Base-by-base conservation (phyloP, 1,139 yeast genomes). In the Pichia sp. region DNA sequence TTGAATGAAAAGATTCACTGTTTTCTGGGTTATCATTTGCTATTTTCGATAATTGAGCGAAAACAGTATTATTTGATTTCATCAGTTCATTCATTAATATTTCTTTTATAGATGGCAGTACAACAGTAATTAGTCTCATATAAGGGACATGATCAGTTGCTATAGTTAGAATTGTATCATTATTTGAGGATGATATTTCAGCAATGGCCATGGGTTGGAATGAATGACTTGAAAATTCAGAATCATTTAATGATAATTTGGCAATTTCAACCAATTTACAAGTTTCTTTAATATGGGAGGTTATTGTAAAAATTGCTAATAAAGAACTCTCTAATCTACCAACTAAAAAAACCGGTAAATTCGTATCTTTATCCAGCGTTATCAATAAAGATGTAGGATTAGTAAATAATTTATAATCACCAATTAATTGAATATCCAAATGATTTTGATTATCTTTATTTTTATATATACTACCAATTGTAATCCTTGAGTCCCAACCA, bases 111-210 rank as follows among this genome's bases (percentile, higher is more conserved):
- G 65, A 61, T 1, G 77, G 77, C n/a, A 78, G 53, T 27, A 70
- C 58, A 0, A 79, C 71, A 0, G 81, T 62, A 3, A 86, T 72
- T 9, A 85, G 58, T 53, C 95, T 66, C 86, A 85, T 80, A 58
- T 72, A 83, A 2, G 95, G 95, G 32, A 78, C 76, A 57, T 86
- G 92, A 1, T 89, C 81, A 0, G 95, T 86, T 0, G 81, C 87
- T 31, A 60, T 54, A 2, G 66, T 54, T 11, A 60, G 45, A 8
- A 57, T 41, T 7, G 26, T 31, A 28, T 44, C 40, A 8, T 46
- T 32, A 7, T 39, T 28, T 7, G 25, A 4, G 3, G 40, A 29
- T 1, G 51, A 43, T 3, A 55, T 31, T 36, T 75, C 58, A 4
- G 71, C 58, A 40, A 82, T 66, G 39, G 69, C 66, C 65, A 81